These are phyloP conservation scores for Claviceps humidiphila DNA, from an alignment of 2,329 filamentous ascomycete species.

Conservation along the genomic window DNA sequence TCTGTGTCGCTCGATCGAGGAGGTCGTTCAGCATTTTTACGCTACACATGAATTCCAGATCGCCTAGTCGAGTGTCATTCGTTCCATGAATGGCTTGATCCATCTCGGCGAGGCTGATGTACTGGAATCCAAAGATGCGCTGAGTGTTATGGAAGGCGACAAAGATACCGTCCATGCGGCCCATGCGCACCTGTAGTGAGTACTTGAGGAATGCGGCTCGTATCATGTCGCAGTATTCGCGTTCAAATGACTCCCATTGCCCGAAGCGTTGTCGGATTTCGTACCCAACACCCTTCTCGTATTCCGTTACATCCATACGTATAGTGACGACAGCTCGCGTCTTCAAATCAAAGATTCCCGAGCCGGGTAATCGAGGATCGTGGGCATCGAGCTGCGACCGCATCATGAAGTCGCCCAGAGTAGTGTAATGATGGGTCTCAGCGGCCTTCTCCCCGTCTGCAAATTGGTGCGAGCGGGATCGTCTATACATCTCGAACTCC, in stretches of 20 bases:
- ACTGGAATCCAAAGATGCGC: conserved; percentile 96
- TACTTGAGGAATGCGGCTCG: conserved; percentile 91
- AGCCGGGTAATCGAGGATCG: conserved; percentile 74
- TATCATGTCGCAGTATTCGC: conserved; percentile 96
- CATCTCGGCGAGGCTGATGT: conserved; percentile 76
- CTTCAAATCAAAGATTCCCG: conserved; percentile 92
- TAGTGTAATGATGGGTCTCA: conserved; percentile 81
- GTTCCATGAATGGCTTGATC: conserved; percentile 82
- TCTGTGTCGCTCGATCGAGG: conserved; percentile 58
- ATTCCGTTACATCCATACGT: conserved; percentile 68
- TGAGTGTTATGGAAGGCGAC: conserved; percentile 91
- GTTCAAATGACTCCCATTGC: conserved; percentile 80
- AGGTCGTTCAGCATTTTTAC: conserved; percentile 66
- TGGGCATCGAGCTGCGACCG: conserved; percentile 88
- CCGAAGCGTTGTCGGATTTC: conserved; percentile 69
- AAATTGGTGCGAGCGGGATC: conserved; percentile 52
- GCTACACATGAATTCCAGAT: conserved; percentile 76
- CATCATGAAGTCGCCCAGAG: conserved; percentile 78
- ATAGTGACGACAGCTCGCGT: conserved; percentile 85
- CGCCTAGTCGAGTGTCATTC: conserved; percentile 50
- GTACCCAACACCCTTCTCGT: conserved; percentile 68
- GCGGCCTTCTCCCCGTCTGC: conserved; percentile 56
- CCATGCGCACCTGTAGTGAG: conserved; percentile 90
- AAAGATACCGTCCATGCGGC: conserved; percentile 97
- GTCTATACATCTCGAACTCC: conserved; percentile 76